Conservation (phyloP, 805 yeast species). For the Yamadazyma scolyti region DNA sequence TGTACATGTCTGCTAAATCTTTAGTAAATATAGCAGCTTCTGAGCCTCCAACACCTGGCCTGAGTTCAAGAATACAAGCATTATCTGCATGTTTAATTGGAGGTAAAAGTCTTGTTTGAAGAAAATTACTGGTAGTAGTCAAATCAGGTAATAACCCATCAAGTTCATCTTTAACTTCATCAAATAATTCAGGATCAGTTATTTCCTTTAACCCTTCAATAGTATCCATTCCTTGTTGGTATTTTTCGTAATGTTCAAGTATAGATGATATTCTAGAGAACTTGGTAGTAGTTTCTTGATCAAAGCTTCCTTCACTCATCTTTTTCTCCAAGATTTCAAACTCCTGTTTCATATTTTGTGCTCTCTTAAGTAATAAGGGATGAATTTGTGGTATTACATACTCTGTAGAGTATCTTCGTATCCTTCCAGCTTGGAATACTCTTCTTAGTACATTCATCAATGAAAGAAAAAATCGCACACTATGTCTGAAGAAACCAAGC, state of each 20-base stretch:
- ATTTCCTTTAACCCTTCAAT: slow-evolving; percentile 23
- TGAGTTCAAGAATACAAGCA: slow-evolving; percentile 75
- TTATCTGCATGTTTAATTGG: slow-evolving; percentile 71
- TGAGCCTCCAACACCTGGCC: slow-evolving; percentile 96
- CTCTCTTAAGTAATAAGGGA: slow-evolving; percentile 37
- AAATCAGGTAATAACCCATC: slow-evolving; percentile 44
- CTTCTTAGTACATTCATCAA: neutral
- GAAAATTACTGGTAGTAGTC: slow-evolving; percentile 32
- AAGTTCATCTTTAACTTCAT: slow-evolving; percentile 64
- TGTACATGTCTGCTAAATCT: slow-evolving; percentile 79
- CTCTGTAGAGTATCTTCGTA: slow-evolving; percentile 4
- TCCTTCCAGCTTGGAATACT: neutral
- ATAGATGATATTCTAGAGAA: slow-evolving; percentile 30
- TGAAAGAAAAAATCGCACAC: neutral
- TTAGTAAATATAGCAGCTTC: slow-evolving; percentile 88
- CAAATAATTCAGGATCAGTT: slow-evolving; percentile 40
- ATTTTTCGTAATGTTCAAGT: slow-evolving; percentile 27
- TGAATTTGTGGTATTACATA: slow-evolving; percentile 25
- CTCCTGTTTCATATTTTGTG: slow-evolving; percentile 27
- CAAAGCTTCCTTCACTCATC: slow-evolving; percentile 27
- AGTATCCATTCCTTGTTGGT: slow-evolving; percentile 22
- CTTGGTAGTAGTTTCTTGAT: slow-evolving; percentile 28
- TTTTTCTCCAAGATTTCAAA: slow-evolving; percentile 22
- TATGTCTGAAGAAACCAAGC: slow-evolving; percentile 21
- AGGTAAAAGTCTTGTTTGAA: slow-evolving; percentile 67